These are phyloP conservation scores for Daldinia grandis DNA, from an alignment of 495 filamentous ascomycete species.

Conservation along the genomic window DNA sequence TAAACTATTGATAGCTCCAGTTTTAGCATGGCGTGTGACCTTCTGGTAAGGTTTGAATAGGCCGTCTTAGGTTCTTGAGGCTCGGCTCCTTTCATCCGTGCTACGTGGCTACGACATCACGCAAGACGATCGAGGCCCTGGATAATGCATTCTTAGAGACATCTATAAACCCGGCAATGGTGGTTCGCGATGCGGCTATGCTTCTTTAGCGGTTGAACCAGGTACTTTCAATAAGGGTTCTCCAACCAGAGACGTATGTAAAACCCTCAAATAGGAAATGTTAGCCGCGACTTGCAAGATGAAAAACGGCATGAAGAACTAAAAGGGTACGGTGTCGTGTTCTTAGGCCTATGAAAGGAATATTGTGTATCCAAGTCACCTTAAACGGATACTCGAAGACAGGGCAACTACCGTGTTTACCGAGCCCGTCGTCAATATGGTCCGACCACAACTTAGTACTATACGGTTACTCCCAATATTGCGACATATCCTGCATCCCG, in stretches of 20 bases:
- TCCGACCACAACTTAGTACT: slow-evolving; percentile 25
- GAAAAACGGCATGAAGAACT: neutral
- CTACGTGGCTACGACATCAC: slow-evolving; percentile 30
- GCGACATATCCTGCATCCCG: slow-evolving; percentile 30
- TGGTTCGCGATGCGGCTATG: slow-evolving; percentile 6
- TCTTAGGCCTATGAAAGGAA: neutral
- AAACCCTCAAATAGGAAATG: slow-evolving; percentile 4
- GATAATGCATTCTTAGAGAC: neutral
- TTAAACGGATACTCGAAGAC: slow-evolving; percentile 10
- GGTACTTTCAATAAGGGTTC: neutral
- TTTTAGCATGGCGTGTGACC: neutral
- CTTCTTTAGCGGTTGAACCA: neutral
- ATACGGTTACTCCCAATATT: slow-evolving; percentile 33
- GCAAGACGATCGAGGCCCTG: slow-evolving; percentile 3
- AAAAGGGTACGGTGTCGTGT: neutral
- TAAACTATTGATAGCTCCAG: neutral
- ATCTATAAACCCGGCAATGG: neutral
- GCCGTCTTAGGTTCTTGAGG: neutral
- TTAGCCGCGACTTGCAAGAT: slow-evolving; percentile 27
- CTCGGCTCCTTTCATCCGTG: neutral
- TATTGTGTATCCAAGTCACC: slow-evolving; percentile 9
- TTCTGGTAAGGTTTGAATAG: neutral
- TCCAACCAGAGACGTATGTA: slow-evolving; percentile 2
- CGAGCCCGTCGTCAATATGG: slow-evolving; percentile 15
- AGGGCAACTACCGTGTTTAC: slow-evolving; percentile 23